Evolutionary conservation across 768 basidiomycete species (phyloP), one percentile per base, ranked within the genome.

Genomic region (Russula olivacea): DNA sequence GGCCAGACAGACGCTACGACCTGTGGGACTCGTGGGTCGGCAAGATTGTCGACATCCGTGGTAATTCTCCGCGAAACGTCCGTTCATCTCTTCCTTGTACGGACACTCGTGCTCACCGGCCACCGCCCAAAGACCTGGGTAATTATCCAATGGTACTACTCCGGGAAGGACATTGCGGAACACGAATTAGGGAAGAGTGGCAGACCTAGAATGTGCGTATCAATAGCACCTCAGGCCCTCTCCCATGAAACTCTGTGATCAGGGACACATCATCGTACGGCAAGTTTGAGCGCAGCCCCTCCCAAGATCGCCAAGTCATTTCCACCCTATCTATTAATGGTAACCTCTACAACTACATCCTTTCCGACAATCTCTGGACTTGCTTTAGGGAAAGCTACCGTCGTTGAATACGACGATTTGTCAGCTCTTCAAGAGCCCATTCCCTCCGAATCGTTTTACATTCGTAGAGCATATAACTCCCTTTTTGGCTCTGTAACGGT

Each of bases 271-370:
- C 63, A 6, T 55, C 4, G 25, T 64, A 60, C 43, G 63, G 63
- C 15, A 64, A 43, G 41, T 60, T 60, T 15, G 63, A 64, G n/a
- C 63, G 63, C 15, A 64, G 63, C 41, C 49, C 56, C 15, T 34
- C 40, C 2, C 54, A 55, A 28, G 58, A 64, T 17, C 40, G 32
- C 4, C 58, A 64, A 47, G 8, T 45, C 9, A 56, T 64, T 17
- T 64, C 63, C 6, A 12, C 23, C 2, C 17, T 14, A 4, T 64
- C 63, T 1, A 60, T 64, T 25, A 64, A 64, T 21, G 63, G 63
- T 64, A 60, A 64, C 9, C 5, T 38, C 4, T 17, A 57, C 1
- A 9, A 4, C 3, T 15, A 5, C 17, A 6, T 28, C 4, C 10
- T 19, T 32, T 30, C 19, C 1, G 23, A 34, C 7, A 23, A 21